Evolutionary conservation across 345 rosid genomes (phyloP).

Genomic region (Ceriops tagal): DNA sequence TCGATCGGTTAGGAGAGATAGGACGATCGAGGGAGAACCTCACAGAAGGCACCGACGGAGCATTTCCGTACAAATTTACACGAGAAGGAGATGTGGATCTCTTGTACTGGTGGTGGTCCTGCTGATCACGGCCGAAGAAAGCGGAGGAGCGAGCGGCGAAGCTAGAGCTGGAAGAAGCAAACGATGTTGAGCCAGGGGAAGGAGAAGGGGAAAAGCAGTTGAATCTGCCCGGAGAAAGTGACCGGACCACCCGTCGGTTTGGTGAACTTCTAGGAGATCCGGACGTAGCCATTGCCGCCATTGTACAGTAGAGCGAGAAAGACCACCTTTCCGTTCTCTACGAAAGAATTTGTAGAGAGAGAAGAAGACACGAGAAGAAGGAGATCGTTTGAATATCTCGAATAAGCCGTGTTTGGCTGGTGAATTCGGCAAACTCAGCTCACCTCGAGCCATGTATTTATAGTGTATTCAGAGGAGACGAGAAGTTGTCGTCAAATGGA

Average conservation of each 20-base stretch:
- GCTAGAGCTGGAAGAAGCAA: constrained; percentile 48
- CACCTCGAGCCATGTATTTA: constrained; percentile 42
- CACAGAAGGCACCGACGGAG: constrained; percentile 33
- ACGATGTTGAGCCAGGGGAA: constrained; percentile 36
- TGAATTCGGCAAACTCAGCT: constrained; percentile 50
- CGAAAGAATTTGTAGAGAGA: neutral
- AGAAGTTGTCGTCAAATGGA: neutral
- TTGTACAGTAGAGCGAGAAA: constrained; percentile 23
- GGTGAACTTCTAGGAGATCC: constrained; percentile 40
- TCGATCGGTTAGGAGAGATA: constrained; percentile 49
- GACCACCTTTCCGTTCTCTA: too few species aligned
- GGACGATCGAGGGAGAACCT: constrained; percentile 42
- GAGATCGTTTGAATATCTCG: neutral
- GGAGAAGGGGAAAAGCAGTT: constrained; percentile 17
- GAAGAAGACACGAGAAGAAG: neutral
- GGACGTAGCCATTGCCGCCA: constrained; percentile 34
- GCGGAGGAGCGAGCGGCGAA: constrained; percentile 45
- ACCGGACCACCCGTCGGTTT: constrained; percentile 34
- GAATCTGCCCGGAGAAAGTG: constrained; percentile 44
- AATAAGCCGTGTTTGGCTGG: constrained; percentile 26
- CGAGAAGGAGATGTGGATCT: constrained; percentile 54
- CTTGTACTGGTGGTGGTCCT: neutral
- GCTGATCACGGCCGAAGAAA: constrained; percentile 15
- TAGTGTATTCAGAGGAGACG: constrained; percentile 18
- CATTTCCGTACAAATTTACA: constrained; percentile 32